Base-by-base conservation (phyloP, 768 basidiomycete genomes). In the Lactifluus subvellereus region DNA sequence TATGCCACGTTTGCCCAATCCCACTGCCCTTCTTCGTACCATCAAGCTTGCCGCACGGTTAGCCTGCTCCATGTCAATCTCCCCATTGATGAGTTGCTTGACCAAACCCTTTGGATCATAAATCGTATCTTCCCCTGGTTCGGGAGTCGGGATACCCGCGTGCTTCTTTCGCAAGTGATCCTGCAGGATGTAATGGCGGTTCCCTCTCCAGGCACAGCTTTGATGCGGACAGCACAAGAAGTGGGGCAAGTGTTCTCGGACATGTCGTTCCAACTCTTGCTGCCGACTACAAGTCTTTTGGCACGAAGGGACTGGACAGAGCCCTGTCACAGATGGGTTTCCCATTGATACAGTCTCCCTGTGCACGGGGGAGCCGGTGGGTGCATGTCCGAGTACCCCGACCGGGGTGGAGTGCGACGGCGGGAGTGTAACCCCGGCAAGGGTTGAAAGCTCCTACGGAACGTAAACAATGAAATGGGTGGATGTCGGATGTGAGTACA, bases 241-340 rank as follows among this genome's bases (percentile, higher is more conserved):
- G 3, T 5, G 38, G 0, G 58, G 47, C 1, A 64, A 22, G 9
- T 64, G 62, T 7, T 16, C 16, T 7, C 32, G 32, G 30, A 55
- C 32, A 38, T 64, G 62, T 0, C 62, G 45, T 9, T 59, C 48
- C 8, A 54, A 10, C 18, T 64, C 62, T 8, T 59, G 62, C 0
- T 0, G 18, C 1, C 58, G 37, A 4, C 38, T 1, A 11, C 6
- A 55, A 8, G 1, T 42, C 48, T 0, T 0, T 0, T 2, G 11
- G 32, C 62, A 64, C 9, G 3, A 0, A 22, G 53, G 47, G 30
- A 43, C 20, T 0, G 62, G 62, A 42, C 62, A 64, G 10, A 22
- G 0, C 16, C 32, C 27, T 14, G 35, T 47, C 13, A 13, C 0
- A 4, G 10, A 1, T 18, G 7, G 6, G 10, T 30, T 11, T 38